Percentiles rank a stretch among this genome's conserved stretches.
These are phyloP conservation scores for Gillenia trifoliata DNA, from an alignment of 306 rosid species.

Conservation along the genomic window DNA sequence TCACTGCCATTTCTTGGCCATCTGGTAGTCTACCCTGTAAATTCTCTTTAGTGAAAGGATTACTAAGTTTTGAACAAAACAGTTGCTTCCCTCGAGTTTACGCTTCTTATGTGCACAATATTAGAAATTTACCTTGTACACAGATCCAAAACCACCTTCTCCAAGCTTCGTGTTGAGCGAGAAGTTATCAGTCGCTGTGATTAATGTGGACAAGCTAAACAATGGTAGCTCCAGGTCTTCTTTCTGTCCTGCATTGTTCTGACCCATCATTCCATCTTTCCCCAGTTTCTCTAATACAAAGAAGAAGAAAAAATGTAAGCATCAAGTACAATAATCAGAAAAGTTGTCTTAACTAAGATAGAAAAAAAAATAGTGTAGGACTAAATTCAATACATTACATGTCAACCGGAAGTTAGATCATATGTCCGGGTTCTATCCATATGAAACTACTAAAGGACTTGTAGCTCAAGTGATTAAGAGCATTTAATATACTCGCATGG, in stretches of 20 bases:
- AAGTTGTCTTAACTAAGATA: neutral
- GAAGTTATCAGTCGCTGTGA: conserved; percentile 36
- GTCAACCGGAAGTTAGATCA: neutral
- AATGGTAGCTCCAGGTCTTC: conserved; percentile 36
- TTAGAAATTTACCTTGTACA: conserved; percentile 31
- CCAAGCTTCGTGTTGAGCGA: conserved; percentile 33
- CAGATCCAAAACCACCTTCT: conserved; percentile 51
- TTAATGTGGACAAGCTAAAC: conserved; percentile 24
- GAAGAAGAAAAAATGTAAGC: neutral
- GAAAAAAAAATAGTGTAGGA: neutral
- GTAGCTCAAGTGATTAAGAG: neutral
- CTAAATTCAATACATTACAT: neutral
- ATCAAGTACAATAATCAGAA: neutral
- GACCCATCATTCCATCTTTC: neutral
- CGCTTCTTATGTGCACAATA: neutral
- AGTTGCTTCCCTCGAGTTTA: neutral
- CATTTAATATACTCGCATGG: neutral
- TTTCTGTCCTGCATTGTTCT: neutral
- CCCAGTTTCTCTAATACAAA: neutral
- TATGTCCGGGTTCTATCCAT: neutral
- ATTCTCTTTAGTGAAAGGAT: neutral
- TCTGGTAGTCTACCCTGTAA: conserved; percentile 39
- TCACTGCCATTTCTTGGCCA: conserved; percentile 48
- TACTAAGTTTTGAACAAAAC: neutral
- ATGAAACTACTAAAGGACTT: neutral